Percentiles rank a stretch among this genome's conserved stretches.
These are phyloP conservation scores for Tricharina praecox DNA, from an alignment of 495 filamentous ascomycete species.

Conservation along the genomic window DNA sequence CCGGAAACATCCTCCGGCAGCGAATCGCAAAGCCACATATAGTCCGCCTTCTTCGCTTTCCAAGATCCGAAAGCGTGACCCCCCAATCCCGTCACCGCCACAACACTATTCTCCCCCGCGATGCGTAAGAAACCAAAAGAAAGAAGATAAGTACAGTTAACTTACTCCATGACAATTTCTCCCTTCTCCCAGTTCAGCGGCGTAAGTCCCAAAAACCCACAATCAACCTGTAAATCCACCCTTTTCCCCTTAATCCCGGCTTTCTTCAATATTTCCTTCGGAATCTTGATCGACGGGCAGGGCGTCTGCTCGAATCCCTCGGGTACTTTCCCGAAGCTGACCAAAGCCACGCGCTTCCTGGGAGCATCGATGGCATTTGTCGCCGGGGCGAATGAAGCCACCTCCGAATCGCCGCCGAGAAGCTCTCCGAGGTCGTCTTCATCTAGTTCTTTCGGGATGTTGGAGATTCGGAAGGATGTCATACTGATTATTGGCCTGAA, in stretches of 20 bases:
- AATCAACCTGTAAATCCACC: neutral
- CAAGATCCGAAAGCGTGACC: slow-evolving; percentile 16
- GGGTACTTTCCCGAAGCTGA: neutral
- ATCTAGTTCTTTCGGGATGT: slow-evolving; percentile 3
- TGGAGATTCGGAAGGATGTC: slow-evolving; percentile 6
- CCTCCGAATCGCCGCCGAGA: neutral
- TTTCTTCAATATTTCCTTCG: neutral
- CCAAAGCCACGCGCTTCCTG: slow-evolving; percentile 2
- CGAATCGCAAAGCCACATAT: slow-evolving; percentile 14
- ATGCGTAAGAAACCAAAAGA: no score
- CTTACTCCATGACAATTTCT: neutral
- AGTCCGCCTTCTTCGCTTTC: slow-evolving; percentile 4
- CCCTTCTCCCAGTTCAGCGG: neutral
- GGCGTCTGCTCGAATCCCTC: neutral
- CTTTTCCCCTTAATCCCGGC: neutral
- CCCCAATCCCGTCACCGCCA: slow-evolving; percentile 10
- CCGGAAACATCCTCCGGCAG: slow-evolving; percentile 2
- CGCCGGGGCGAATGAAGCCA: slow-evolving; percentile 3
- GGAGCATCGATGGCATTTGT: neutral
- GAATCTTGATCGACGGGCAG: neutral
- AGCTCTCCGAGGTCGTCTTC: neutral
- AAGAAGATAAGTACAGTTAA: no score
- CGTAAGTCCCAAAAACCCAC: slow-evolving; percentile 2
- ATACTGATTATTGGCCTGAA: slow-evolving; percentile 1
- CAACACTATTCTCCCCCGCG: slow-evolving; percentile 7